phyloP scores from a whole-genome alignment of 805 yeast genomes.

The Priceomyces carsonii region DNA sequence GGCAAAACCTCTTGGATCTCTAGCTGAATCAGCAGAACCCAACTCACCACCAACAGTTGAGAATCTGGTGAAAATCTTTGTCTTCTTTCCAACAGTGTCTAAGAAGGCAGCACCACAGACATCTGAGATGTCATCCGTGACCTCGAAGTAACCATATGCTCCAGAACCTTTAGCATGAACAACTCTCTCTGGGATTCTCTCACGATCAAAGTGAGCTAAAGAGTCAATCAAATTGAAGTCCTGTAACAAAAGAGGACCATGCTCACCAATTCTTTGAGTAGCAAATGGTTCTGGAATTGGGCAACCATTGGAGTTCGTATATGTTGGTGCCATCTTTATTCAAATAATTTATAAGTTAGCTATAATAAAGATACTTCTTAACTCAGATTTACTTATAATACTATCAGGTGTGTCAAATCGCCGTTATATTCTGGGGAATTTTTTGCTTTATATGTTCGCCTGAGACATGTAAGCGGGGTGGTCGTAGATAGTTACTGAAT shows the following conservation, averaged over 20 bases:
- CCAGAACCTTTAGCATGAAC: slow-evolving; percentile 95
- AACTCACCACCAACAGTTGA: slow-evolving; percentile 87
- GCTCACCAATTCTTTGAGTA: slow-evolving; percentile 70
- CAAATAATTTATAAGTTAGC: background rate
- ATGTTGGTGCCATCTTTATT: slow-evolving; percentile 52
- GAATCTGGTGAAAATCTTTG: slow-evolving; percentile 71
- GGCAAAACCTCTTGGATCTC: slow-evolving; percentile 88
- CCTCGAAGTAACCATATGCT: slow-evolving; percentile 84
- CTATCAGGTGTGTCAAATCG: too few species aligned
- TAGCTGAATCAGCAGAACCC: slow-evolving; percentile 79
- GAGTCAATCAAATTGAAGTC: slow-evolving; percentile 81
- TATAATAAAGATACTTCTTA: too few species aligned
- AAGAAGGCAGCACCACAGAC: slow-evolving; percentile 70
- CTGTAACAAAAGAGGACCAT: slow-evolving; percentile 80
- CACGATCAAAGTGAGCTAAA: slow-evolving; percentile 85
- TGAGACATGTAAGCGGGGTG: slow-evolving; percentile 7
- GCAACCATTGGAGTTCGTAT: slow-evolving; percentile 72
- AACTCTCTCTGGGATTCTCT: slow-evolving; percentile 88
- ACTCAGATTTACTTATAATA: too few species aligned
- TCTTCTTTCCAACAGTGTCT: slow-evolving; percentile 74
- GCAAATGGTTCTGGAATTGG: slow-evolving; percentile 79
- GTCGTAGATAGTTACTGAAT: background rate
- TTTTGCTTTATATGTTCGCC: too few species aligned
- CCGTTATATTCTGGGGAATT: too few species aligned
- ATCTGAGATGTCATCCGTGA: slow-evolving; percentile 81